phyloP scores from a whole-genome alignment of 2,329 filamentous ascomycete species.

The Stemphylium beticola region DNA sequence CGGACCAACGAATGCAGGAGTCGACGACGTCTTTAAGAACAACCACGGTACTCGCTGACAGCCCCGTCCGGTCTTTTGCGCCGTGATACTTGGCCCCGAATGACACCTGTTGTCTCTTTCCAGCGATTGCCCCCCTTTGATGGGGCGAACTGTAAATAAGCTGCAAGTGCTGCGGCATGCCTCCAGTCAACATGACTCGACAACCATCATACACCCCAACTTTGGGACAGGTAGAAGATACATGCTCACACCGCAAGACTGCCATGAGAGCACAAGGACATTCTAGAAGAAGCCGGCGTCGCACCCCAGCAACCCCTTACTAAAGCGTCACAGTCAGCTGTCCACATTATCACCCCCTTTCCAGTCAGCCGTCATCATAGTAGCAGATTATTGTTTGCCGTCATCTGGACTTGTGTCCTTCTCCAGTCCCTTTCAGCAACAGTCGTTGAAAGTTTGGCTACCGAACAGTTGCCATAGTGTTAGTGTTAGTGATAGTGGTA shows the following conservation, averaged over 20 bases:
- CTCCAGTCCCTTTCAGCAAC: background rate
- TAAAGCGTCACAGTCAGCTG: constrained; percentile 27
- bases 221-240: background rate
- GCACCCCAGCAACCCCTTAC: constrained; percentile 22
- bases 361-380: constrained; percentile 9
- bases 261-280: constrained; percentile 17
- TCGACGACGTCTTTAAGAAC: constrained; percentile 9
- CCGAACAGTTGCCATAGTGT: background rate
- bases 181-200: constrained; percentile 1
- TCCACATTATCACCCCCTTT: constrained; percentile 10
- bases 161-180: background rate
- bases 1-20: constrained; percentile 7
- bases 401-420: background rate
- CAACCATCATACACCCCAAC: background rate
- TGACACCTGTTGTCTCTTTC: constrained; percentile 7
- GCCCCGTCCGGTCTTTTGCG: constrained; percentile 20
- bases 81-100: constrained; percentile 10
- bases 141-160: constrained; percentile 3
- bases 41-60: constrained; percentile 11
- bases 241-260: background rate
- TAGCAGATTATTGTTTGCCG: constrained; percentile 6
- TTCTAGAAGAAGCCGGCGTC: constrained; percentile 8
- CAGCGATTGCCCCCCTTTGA: background rate
- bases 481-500: background rate
- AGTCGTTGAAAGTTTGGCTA: background rate